These are phyloP conservation scores for Verticillium longisporum DNA, from an alignment of 2,329 filamentous ascomycete species.

Conservation along the genomic window DNA sequence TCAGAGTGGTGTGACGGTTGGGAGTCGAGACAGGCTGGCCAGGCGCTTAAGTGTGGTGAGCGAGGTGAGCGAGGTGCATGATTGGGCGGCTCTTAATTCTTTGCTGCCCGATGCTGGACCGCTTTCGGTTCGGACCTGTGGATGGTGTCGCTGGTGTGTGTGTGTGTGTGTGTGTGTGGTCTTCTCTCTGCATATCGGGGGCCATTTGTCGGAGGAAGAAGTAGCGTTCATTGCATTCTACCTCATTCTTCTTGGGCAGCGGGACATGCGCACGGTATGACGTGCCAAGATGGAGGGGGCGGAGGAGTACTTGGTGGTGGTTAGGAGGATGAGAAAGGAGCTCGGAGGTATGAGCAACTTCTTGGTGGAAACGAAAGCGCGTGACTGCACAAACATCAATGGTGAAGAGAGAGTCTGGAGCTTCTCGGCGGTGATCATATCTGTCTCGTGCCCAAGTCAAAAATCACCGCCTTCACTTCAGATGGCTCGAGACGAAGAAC, in stretches of 20 bases:
- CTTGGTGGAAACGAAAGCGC: not conserved
- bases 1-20: not conserved
- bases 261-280: slow-evolving; percentile 1
- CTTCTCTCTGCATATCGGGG: too few species aligned
- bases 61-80: not conserved
- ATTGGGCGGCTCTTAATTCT: slow-evolving; percentile 2
- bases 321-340: not conserved
- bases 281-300: not conserved
- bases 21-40: not conserved
- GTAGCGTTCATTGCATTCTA: not conserved
- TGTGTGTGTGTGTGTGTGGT: too few species aligned
- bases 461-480: too few species aligned
- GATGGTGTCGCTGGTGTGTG: not conserved
- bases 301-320: not conserved
- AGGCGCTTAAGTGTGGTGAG: not conserved
- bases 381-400: too few species aligned
- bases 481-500: not conserved
- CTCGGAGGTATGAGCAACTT: not conserved
- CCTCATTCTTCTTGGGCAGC: not conserved
- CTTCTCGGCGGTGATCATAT: too few species aligned
- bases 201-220: too few species aligned
- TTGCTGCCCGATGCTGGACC: slow-evolving; percentile 6
- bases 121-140: not conserved
- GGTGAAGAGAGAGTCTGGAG: too few species aligned
- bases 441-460: too few species aligned